Evolutionary conservation across 2,329 filamentous ascomycete genomes (phyloP).

Genomic region (Penicillium rolfsii): DNA sequence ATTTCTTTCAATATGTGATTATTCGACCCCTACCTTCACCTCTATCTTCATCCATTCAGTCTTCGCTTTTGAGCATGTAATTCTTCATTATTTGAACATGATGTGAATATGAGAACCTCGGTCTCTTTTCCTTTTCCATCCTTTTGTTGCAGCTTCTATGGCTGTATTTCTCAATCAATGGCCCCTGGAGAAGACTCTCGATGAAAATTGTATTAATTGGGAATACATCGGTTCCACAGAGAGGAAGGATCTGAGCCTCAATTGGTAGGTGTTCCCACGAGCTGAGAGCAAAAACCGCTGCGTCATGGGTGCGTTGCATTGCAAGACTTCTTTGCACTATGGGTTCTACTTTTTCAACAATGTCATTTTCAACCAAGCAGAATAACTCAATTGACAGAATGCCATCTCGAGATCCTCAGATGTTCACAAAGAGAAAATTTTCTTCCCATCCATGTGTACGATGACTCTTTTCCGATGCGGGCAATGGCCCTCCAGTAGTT

Average conservation of each 20-base stretch:
- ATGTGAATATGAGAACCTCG: background rate
- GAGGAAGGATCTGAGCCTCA: background rate
- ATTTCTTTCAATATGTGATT: slow-evolving; percentile 21
- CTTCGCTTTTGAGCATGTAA: too few relatives aligned
- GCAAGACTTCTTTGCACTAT: background rate
- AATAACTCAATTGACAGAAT: slow-evolving; percentile 16
- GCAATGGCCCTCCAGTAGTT: background rate
- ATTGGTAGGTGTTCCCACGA: background rate
- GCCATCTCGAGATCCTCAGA: slow-evolving; percentile 13
- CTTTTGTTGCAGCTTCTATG: slow-evolving; percentile 2
- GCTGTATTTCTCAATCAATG: background rate
- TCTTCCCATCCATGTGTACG: background rate
- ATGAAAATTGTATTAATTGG: background rate
- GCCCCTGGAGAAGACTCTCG: slow-evolving; percentile 9
- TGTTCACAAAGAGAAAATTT: background rate
- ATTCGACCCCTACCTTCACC: slow-evolving; percentile 4
- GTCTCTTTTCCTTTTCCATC: slow-evolving; percentile 6
- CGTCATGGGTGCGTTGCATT: too few relatives aligned
- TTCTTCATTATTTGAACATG: background rate
- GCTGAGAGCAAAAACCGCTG: background rate
- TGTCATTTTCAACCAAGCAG: background rate
- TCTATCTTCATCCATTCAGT: background rate
- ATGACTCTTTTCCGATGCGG: background rate
- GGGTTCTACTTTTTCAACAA: background rate
- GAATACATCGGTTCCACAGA: slow-evolving; percentile 10